Conservation (phyloP, 345 rosid species). For the Linum trigynum region DNA sequence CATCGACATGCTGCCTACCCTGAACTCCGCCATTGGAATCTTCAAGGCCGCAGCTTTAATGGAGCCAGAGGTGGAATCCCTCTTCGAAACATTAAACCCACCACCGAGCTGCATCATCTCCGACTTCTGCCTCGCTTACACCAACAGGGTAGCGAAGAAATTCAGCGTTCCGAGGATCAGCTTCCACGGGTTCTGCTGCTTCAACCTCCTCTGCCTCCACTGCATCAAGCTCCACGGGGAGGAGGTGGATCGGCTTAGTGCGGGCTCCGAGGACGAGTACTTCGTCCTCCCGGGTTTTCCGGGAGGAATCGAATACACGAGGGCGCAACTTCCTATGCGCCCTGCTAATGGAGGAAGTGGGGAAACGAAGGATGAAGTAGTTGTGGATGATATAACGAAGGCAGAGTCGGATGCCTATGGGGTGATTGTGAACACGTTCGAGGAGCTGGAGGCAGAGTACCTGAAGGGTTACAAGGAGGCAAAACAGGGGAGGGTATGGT, state of each 20-base stretch:
- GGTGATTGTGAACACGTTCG: slow-evolving; percentile 27
- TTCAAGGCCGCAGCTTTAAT: not conserved
- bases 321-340: slow-evolving; percentile 17
- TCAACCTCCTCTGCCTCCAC: slow-evolving; percentile 13
- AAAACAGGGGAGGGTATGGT: slow-evolving; percentile 27
- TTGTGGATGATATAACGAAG: not conserved
- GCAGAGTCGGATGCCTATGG: slow-evolving; percentile 20
- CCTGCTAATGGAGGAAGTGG: too few relatives aligned
- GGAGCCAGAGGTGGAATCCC: not conserved
- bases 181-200: slow-evolving; percentile 2
- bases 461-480: slow-evolving; percentile 16
- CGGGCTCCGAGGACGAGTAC: slow-evolving; percentile 6
- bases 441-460: slow-evolving; percentile 31
- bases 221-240: slow-evolving; percentile 14
- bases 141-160: not conserved
- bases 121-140: not conserved
- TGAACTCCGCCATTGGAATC: not conserved
- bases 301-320: slow-evolving; percentile 18
- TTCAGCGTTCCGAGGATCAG: slow-evolving; percentile 2
- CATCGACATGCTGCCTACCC: not conserved
- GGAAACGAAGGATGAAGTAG: too few relatives aligned
- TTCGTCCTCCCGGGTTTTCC: slow-evolving; percentile 29
- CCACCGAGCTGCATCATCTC: not conserved
- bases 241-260: slow-evolving; percentile 2
- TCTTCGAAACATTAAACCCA: not conserved